phyloP scores from a whole-genome alignment of 2,329 filamentous ascomycete genomes.

The Colletotrichum cordylinicola region DNA sequence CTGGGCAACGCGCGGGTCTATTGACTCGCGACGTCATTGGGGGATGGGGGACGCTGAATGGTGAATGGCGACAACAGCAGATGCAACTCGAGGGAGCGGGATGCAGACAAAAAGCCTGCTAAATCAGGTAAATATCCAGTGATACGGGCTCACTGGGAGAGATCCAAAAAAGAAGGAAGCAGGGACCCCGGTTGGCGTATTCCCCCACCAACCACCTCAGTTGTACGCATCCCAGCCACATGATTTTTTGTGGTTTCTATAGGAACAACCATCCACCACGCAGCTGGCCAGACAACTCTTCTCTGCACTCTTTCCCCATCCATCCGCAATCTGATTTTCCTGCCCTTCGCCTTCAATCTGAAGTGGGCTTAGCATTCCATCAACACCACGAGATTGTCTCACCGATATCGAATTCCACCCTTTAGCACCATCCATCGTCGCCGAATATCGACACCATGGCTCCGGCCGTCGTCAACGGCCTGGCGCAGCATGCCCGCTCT shows the following conservation, averaged over 20 bases:
- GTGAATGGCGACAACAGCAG: neutral
- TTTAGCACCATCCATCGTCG: neutral
- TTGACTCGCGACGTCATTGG: constrained; percentile 40
- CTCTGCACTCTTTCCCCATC: neutral
- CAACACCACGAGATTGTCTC: neutral
- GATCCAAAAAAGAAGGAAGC: neutral
- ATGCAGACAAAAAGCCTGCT: neutral
- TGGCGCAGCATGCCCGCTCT: constrained; percentile 19
- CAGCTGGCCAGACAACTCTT: constrained; percentile 12
- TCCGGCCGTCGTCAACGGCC: constrained; percentile 39
- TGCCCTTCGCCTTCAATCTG: neutral
- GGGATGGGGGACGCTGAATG: neutral
- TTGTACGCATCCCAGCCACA: constrained; percentile 25
- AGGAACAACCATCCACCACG: constrained; percentile 25
- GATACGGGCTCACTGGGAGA: neutral
- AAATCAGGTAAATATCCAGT: neutral
- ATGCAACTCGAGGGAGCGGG: neutral
- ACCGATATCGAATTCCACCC: neutral
- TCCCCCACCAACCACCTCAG: constrained; percentile 23
- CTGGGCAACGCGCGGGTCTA: constrained; percentile 21
- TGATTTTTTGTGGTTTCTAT: constrained; percentile 29
- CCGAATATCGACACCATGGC: constrained; percentile 38
- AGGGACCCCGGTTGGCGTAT: neutral
- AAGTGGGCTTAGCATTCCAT: constrained; percentile 9
- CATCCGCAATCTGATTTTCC: neutral